Base-by-base conservation (phyloP, 306 rosid genomes). In the Begonia peltatifolia region DNA sequence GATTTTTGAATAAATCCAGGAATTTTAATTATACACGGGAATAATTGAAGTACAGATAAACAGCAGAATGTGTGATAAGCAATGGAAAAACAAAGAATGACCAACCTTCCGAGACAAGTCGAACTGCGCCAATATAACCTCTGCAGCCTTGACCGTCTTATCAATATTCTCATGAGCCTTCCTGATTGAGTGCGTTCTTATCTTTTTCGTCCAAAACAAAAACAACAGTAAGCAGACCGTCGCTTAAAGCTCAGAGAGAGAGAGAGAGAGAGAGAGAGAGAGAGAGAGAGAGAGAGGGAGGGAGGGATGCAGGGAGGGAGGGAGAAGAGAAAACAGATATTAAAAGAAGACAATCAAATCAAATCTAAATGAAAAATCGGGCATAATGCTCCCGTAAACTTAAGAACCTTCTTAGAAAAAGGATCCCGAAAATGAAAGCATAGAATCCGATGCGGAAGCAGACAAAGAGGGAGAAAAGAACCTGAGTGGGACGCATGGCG, bases 401-500 rank as follows among this genome's bases (percentile, higher is more conserved):
- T 15, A 12, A 48, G 23, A 20, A 5, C 38, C 38, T 5, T 5
- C 6, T 30, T 5, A 30, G 38, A 30, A 30, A 30, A 50, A 44
- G 48, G 0, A 44, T 10, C 12, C 48, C 23, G 53, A 50, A 15
- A 50, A 1, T 49, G 17, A n/a, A n/a, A 14, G 17, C 6, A 9
- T 15, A 14, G 38, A 30, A 30, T 30, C 16, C 53, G 20, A 15
- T 14, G 9, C 5, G 17, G 10, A 48, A 48, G 17, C 52, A 17
- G 5, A 6, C 52, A 50, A 20, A 17, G 0, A 10, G 4, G 16
- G 4, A 50, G 14, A 60, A 9, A 22, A 13, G 5, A 20, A 84
- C 99, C 88, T 86, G 99, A 71, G 95, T 90, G 16, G 99, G 99
- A 49, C 95, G 92, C 94, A 90, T 83, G 48, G 95, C 94, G 36